Percentiles rank a stretch among this genome's conserved stretches.
Conservation (phyloP, 2,329 filamentous ascomycete species). For the Penicillium sp. region DNA sequence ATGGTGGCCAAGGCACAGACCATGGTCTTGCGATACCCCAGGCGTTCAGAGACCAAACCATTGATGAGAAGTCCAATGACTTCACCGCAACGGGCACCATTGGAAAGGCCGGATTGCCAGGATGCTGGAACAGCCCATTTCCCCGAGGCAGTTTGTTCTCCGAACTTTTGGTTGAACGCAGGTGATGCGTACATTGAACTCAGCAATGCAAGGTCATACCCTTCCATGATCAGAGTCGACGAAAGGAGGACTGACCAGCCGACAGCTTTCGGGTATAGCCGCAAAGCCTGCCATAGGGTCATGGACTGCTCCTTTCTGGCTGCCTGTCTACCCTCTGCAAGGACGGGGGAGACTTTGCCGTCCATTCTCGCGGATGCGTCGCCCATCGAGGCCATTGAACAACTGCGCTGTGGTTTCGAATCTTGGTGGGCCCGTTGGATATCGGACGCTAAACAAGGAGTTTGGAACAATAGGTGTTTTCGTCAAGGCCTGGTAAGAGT, state of each 20-base stretch:
- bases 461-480: not conserved
- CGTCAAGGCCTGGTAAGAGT: not conserved
- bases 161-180: conserved; percentile 34
- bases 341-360: conserved; percentile 3
- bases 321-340: conserved; percentile 28
- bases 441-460: not conserved
- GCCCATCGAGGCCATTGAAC: not conserved
- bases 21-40: conserved; percentile 33
- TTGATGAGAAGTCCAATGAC: conserved; percentile 32
- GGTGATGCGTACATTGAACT: conserved; percentile 35
- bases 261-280: conserved; percentile 37
- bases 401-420: not conserved
- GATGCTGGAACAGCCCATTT: conserved; percentile 29
- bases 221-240: conserved; percentile 43
- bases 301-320: conserved; percentile 37
- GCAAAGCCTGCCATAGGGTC: conserved; percentile 35
- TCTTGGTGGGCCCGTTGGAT: not conserved
- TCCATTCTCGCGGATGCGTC: not conserved
- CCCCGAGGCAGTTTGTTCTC: conserved; percentile 19
- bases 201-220: conserved; percentile 42
- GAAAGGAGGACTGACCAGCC: conserved; percentile 41
- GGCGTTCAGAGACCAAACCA: conserved; percentile 30
- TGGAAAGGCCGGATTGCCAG: conserved; percentile 35
- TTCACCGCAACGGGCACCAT: conserved; percentile 24
- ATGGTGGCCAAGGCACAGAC: conserved; percentile 41